These are phyloP conservation scores for Centaurea solstitialis DNA, from an alignment of 129 eudicot species.

Conservation along the genomic window DNA sequence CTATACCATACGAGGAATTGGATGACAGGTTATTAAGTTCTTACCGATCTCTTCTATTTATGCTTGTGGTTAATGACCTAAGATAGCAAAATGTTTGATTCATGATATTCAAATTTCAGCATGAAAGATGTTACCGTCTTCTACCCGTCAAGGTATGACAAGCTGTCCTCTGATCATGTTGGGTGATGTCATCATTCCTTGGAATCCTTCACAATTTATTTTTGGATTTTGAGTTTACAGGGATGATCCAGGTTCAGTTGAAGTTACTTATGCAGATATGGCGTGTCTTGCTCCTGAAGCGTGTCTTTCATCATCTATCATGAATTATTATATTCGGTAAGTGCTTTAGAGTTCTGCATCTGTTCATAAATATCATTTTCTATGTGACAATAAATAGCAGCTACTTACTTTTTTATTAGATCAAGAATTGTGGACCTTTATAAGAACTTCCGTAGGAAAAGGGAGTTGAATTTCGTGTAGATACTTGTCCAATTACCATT, in stretches of 20 bases:
- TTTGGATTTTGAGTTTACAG: conserved; percentile 38
- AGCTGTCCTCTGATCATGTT: conserved; percentile 14
- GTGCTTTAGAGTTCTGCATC: conserved; percentile 18
- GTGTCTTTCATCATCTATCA: conserved; percentile 81
- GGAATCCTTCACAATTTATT: conserved; percentile 7
- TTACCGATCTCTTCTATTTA: neutral
- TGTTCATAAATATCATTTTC: neutral
- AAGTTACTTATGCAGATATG: conserved; percentile 59
- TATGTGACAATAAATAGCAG: neutral
- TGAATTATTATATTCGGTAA: conserved; percentile 89
- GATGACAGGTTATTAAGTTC: conserved; percentile 41
- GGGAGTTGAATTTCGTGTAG: neutral
- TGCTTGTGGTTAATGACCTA: neutral
- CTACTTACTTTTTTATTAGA: neutral
- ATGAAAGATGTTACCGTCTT: conserved; percentile 47
- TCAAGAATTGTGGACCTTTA: neutral
- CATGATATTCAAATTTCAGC: conserved; percentile 46
- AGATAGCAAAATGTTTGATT: conserved; percentile 1
- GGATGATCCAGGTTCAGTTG: conserved; percentile 74
- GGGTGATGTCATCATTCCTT: conserved; percentile 8
- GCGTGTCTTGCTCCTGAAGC: conserved; percentile 81
- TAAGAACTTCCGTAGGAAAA: neutral
- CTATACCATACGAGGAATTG: conserved; percentile 23
- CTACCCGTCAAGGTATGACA: conserved; percentile 81
- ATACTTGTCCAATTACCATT: neutral